These are phyloP conservation scores for Podaxis sp. DNA, from an alignment of 768 basidiomycete genomes.

Conservation along the genomic window DNA sequence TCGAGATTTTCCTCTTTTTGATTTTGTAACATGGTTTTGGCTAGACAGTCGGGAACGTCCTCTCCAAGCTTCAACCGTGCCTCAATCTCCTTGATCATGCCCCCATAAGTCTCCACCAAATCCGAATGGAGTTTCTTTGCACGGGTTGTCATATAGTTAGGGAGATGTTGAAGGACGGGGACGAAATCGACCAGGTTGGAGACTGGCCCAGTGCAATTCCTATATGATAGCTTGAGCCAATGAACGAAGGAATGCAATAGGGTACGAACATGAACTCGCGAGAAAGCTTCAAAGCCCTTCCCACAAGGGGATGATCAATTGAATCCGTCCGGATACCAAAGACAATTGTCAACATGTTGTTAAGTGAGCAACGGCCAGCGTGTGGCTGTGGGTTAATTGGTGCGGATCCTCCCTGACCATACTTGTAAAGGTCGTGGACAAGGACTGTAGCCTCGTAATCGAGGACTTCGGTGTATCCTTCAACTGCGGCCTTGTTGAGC, in stretches of 20 bases:
- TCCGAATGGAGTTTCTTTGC: constrained; percentile 38
- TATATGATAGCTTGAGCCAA: constrained; percentile 4
- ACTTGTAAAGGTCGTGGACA: constrained; percentile 35
- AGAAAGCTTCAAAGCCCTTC: constrained; percentile 33
- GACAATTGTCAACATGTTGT: constrained; percentile 45
- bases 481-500: constrained; percentile 34
- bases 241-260: background rate
- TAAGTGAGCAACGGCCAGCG: constrained; percentile 38
- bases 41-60: constrained; percentile 42
- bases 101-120: constrained; percentile 37
- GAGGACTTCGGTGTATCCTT: constrained; percentile 34
- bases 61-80: constrained; percentile 35
- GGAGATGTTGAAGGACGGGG: constrained; percentile 39
- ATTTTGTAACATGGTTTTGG: constrained; percentile 35
- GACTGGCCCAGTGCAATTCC: constrained; percentile 43
- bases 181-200: constrained; percentile 48
- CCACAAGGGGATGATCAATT: constrained; percentile 37
- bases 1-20: constrained; percentile 36
- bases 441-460: constrained; percentile 41
- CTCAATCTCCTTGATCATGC: constrained; percentile 38
- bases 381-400: constrained; percentile 40
- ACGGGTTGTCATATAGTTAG: constrained; percentile 36
- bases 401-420: constrained; percentile 28
- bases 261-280: constrained; percentile 44
- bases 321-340: constrained; percentile 43